Evolutionary conservation across 2,329 filamentous ascomycete genomes (phyloP).

Genomic region (Botrytis deweyae): DNA sequence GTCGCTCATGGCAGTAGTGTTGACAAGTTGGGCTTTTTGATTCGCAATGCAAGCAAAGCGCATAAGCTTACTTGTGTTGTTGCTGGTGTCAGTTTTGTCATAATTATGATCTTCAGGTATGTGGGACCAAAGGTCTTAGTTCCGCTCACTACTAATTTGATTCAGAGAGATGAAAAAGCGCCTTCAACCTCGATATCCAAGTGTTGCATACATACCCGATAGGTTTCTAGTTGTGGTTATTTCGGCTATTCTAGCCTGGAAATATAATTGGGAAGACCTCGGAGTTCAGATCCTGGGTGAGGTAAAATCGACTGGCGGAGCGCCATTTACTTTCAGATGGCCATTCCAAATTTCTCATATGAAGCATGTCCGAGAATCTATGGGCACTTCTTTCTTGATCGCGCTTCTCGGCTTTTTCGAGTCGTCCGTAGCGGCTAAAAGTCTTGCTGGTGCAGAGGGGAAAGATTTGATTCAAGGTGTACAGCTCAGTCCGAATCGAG

Average conservation of each 20-base stretch:
- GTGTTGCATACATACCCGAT: constrained; percentile 86
- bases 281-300: constrained; percentile 83
- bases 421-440: constrained; percentile 93
- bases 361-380: constrained; percentile 77
- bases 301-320: constrained; percentile 71
- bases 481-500: constrained; percentile 83
- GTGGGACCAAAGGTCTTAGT: constrained; percentile 30
- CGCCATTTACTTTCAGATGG: constrained; percentile 77
- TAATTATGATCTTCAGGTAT: constrained; percentile 89
- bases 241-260: constrained; percentile 76
- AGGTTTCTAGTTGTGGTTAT: constrained; percentile 86
- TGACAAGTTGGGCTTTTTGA: constrained; percentile 80
- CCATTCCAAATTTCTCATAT: constrained; percentile 77
- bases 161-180: constrained; percentile 74
- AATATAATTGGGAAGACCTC: constrained; percentile 71
- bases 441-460: constrained; percentile 61
- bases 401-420: constrained; percentile 98
- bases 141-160: constrained; percentile 20
- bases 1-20: constrained; percentile 81
- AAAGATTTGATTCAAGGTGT: constrained; percentile 73
- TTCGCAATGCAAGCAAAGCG: constrained; percentile 61
- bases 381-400: constrained; percentile 91
- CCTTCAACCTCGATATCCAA: constrained; percentile 75
- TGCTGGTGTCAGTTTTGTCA: constrained; percentile 73
- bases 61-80: constrained; percentile 77